Conservation (phyloP, 768 basidiomycete genomes). For the Lactarius tabidus region DNA sequence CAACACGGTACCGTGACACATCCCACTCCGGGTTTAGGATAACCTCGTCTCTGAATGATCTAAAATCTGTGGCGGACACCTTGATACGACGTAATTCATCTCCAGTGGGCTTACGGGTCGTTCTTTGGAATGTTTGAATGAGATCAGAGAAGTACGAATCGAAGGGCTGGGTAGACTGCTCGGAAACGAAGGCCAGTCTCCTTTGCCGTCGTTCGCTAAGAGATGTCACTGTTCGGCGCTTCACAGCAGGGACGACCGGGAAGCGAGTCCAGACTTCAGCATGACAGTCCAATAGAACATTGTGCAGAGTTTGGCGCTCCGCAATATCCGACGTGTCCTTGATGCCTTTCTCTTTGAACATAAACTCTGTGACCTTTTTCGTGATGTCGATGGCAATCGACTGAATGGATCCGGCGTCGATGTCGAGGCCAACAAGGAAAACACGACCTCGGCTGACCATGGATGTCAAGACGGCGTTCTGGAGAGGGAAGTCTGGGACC, state of each 20-base stretch:
- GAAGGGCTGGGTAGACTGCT: conserved; percentile 36
- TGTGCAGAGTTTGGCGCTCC: conserved; percentile 36
- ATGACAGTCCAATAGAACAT: too few relatives aligned
- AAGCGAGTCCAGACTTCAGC: too few relatives aligned
- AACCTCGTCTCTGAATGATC: conserved; percentile 28
- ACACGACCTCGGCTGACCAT: conserved; percentile 40
- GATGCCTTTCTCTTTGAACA: too few relatives aligned
- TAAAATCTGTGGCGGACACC: conserved; percentile 34
- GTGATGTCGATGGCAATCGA: conserved; percentile 52
- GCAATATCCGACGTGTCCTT: conserved; percentile 24
- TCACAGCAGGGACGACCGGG: conserved; percentile 8
- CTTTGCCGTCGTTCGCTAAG: conserved; percentile 31
- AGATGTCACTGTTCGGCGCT: conserved; percentile 6
- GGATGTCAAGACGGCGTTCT: conserved; percentile 40
- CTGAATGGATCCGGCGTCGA: conserved; percentile 30
- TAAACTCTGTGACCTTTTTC: too few relatives aligned
- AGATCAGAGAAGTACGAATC: conserved; percentile 43
- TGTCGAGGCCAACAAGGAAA: conserved; percentile 43
- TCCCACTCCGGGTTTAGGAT: conserved; percentile 16
- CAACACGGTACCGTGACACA: conserved; percentile 41
- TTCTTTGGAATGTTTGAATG: conserved; percentile 44
- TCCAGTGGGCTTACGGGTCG: conserved; percentile 50
- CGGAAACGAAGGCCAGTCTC: conserved; percentile 43
- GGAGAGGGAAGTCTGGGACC: conserved; percentile 28
- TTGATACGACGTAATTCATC: conserved; percentile 39